Base-by-base conservation (phyloP, 2,329 filamentous ascomycete species). In the Epichloe bromicola region DNA sequence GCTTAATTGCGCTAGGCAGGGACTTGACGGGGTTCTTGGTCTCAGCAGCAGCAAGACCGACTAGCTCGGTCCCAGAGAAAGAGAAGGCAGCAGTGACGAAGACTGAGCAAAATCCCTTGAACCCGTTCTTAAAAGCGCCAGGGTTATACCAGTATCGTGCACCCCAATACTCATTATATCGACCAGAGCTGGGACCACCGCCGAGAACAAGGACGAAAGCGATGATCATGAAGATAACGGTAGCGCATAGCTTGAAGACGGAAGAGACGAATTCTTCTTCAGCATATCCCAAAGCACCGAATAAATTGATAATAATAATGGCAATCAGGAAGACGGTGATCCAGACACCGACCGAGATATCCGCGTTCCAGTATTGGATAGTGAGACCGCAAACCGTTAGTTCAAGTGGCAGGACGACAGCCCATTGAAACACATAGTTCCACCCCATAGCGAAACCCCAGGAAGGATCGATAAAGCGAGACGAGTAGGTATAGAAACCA, bases 1-100 rank as follows among this genome's bases (percentile, higher is more conserved):
- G 88, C 70, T 93, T 93, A 60, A 91, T 83, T 4, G 89, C 89
- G 2, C 80, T 82, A 0, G 89, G 89, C 1, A 95, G 75, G 0
- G 83, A 79, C 61, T 86, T 82, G 50, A 79, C 75, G 0, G 85
- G 85, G 61, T 87, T 86, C 12, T 70, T 67, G 0, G 84, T 79
- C 65, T 89, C 85, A 2, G 52, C 52, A 17, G 52, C 52, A 19
- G 52, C 52, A 43, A 54, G 52, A 23, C 52, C 52, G 3, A 88
- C 83, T 3, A 86, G 71, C 61, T 88, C 85, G 0, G 84, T 87
- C 15, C 84, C 85, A 15, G 80, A 78, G 61, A 87, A 88, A 23
- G 84, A 71, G 59, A 88, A 88, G 6, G 84, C 83, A 4, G 85
- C 83, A 1, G 80, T 86, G 49, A 88, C 83, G 56, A 86, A 85